Percentiles rank a stretch among this genome's conserved stretches.
phyloP scores from a whole-genome alignment of 768 basidiomycete species.

The Suillus americanus region DNA sequence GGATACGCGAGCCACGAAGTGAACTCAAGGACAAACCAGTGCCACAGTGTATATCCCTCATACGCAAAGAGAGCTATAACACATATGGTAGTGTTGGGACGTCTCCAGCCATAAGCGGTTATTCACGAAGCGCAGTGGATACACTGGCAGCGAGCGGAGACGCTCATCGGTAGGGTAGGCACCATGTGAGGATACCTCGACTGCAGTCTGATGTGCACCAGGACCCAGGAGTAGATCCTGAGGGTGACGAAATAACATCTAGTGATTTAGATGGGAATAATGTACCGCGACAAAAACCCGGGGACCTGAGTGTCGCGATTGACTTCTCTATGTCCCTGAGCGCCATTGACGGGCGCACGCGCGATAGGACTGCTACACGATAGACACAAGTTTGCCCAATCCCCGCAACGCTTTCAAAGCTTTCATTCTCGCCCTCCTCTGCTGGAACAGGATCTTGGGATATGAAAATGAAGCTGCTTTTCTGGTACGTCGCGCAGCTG shows the following conservation, averaged over 20 bases:
- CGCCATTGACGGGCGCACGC: background rate
- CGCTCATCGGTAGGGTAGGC: background rate
- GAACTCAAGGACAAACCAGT: slow-evolving; percentile 11
- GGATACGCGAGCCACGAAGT: slow-evolving; percentile 15
- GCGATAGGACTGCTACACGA: slow-evolving; percentile 9
- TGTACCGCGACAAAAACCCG: background rate
- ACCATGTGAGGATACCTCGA: background rate
- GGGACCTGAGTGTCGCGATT: background rate
- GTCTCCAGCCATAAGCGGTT: background rate
- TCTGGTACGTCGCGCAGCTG: slow-evolving; percentile 64
- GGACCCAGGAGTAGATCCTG: background rate
- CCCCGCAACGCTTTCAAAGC: slow-evolving; percentile 59
- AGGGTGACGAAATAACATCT: background rate
- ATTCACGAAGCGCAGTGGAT: background rate
- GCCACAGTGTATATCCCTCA: slow-evolving; percentile 2
- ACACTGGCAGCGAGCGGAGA: background rate
- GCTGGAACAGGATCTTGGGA: slow-evolving; percentile 40
- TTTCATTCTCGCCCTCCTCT: slow-evolving; percentile 31
- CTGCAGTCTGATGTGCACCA: slow-evolving; percentile 4
- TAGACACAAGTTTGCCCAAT: slow-evolving; percentile 36
- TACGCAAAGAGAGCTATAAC: background rate
- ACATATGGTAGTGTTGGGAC: background rate
- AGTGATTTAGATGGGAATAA: background rate
- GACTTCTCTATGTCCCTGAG: background rate
- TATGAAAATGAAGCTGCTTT: slow-evolving; percentile 38